Percentiles rank a stretch among this genome's conserved stretches.
These are phyloP conservation scores for Coccomyxa sp. DNA, from an alignment of 139 green algal species.

Conservation along the genomic window DNA sequence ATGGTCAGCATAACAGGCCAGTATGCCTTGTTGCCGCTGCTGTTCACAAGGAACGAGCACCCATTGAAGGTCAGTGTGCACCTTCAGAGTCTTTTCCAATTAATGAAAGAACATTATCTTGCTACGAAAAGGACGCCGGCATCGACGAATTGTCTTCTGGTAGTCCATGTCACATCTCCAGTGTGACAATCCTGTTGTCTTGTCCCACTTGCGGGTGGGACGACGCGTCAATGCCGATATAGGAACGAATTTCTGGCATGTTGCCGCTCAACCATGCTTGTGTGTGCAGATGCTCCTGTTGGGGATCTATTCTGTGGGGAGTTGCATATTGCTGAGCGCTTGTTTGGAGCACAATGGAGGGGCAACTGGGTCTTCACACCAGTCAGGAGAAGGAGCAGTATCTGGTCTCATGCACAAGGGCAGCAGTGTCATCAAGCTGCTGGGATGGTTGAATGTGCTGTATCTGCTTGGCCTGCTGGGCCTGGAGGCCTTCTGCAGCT, in stretches of 20 bases:
- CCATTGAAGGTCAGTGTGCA: conserved; percentile 56
- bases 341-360: background rate
- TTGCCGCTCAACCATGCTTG: too few species aligned
- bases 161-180: background rate
- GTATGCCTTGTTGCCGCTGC: conserved; percentile 77
- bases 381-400: background rate
- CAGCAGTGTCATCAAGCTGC: background rate
- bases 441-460: background rate
- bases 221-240: background rate
- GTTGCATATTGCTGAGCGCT: too few species aligned
- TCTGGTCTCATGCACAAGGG: background rate
- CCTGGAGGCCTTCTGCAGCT: conserved; percentile 60
- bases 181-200: background rate
- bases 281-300: too few species aligned
- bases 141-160: background rate
- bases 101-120: background rate
- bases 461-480: conserved; percentile 61
- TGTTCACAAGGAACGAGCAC: conserved; percentile 73
- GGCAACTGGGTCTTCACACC: background rate
- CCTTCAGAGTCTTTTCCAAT: background rate
- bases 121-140: background rate
- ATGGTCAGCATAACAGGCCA: conserved; percentile 46
- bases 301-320: too few species aligned
- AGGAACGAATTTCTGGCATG: too few species aligned
- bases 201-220: background rate